A percentile compares a stretch with the other conserved stretches of the same genome.
Evolutionary conservation across 768 basidiomycete species (phyloP).

Genomic region (Imleria badia): DNA sequence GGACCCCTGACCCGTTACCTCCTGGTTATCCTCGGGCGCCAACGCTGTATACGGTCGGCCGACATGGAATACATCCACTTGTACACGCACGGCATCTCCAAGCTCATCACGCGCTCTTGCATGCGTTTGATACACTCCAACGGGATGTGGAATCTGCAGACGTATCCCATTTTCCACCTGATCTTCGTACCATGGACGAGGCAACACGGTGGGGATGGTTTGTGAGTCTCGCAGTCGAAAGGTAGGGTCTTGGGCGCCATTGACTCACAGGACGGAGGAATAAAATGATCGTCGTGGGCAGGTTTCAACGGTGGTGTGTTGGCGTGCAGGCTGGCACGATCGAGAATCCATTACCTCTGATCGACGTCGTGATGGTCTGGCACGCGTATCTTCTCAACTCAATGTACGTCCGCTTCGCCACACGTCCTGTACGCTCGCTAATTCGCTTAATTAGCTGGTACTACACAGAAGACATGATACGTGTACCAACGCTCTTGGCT

Average conservation of each 20-base stretch:
- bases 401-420: too few species aligned
- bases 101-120: conserved; percentile 20
- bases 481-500: too few species aligned
- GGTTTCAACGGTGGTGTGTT: too few species aligned
- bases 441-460: too few species aligned
- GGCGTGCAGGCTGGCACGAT: too few species aligned
- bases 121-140: conserved; percentile 22
- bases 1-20: background rate
- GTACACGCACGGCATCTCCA: conserved; percentile 23
- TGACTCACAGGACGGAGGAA: too few species aligned
- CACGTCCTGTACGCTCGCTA: too few species aligned
- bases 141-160: conserved; percentile 16
- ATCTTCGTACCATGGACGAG: conserved; percentile 9
- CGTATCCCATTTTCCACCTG: conserved; percentile 12
- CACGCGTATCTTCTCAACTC: too few species aligned
- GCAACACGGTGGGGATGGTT: conserved; percentile 37
- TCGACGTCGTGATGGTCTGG: too few species aligned
- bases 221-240: conserved; percentile 35
- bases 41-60: background rate
- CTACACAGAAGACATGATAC: too few species aligned
- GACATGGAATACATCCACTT: conserved; percentile 1
- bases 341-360: too few species aligned
- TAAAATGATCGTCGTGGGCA: too few species aligned
- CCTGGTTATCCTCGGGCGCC: background rate
- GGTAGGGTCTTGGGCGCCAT: conserved; percentile 8